These are phyloP conservation scores for Fistulina hepatica DNA, from an alignment of 1,284 basidiomycete genomes.

Conservation along the genomic window DNA sequence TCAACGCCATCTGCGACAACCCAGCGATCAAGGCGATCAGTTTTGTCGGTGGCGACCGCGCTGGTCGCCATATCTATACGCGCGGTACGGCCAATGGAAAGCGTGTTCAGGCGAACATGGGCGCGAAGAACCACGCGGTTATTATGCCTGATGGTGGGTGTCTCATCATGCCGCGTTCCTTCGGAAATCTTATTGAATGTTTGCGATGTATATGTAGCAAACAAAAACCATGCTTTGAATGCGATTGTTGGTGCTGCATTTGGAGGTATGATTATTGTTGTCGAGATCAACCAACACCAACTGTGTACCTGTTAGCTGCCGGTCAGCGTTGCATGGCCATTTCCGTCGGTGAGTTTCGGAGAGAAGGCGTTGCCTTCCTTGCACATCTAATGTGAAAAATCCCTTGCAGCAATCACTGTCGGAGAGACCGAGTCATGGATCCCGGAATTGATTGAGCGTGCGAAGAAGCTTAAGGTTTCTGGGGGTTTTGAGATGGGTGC, in stretches of 20 bases:
- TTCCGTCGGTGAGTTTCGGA: slow-evolving; percentile 54
- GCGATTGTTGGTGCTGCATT: slow-evolving; percentile 93
- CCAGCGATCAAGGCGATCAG: slow-evolving; percentile 88
- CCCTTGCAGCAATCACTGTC: slow-evolving; percentile 59
- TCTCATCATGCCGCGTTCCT: neutral
- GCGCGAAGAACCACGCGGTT: slow-evolving; percentile 94
- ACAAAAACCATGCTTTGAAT: slow-evolving; percentile 90
- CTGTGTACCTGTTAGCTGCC: slow-evolving; percentile 49
- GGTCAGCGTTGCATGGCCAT: slow-evolving; percentile 96
- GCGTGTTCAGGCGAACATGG: slow-evolving; percentile 81
- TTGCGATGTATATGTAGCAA: slow-evolving; percentile 44
- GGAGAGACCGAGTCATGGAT: slow-evolving; percentile 80
- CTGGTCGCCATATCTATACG: slow-evolving; percentile 92
- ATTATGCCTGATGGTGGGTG: slow-evolving; percentile 84
- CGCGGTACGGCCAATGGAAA: slow-evolving; percentile 84
- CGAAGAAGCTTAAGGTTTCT: slow-evolving; percentile 72
- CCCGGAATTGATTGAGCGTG: slow-evolving; percentile 78
- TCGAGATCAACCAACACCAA: slow-evolving; percentile 23
- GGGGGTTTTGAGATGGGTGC: slow-evolving; percentile 84
- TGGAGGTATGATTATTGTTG: slow-evolving; percentile 50
- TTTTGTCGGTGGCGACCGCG: slow-evolving; percentile 94
- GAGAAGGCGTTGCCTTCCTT: neutral
- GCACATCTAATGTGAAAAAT: slow-evolving; percentile 8
- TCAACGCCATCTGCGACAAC: slow-evolving; percentile 92
- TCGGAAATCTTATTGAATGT: slow-evolving; percentile 6